A percentile compares a stretch with the other conserved stretches of the same genome.
These are phyloP conservation scores for Penicillium crystallinum DNA, from an alignment of 495 filamentous ascomycete genomes.

Conservation along the genomic window DNA sequence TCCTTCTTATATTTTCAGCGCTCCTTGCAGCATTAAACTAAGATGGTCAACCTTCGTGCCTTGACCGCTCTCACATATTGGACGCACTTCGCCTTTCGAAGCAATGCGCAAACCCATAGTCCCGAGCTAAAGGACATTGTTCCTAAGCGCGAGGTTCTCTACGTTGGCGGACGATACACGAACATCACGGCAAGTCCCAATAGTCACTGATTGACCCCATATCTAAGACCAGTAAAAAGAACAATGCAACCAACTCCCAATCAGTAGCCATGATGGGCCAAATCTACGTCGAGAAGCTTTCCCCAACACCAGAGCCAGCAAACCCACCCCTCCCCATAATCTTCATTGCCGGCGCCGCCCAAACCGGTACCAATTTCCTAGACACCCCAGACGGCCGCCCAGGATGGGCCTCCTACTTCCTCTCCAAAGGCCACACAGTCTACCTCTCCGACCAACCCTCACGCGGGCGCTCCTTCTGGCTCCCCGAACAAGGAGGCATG, in stretches of 20 bases:
- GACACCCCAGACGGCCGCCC: slow-evolving; percentile 45
- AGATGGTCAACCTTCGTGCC: neutral
- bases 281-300: slow-evolving; percentile 48
- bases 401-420: slow-evolving; percentile 50
- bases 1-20: neutral
- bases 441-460: slow-evolving; percentile 42
- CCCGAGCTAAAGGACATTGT: slow-evolving; percentile 2
- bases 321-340: slow-evolving; percentile 34
- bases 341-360: slow-evolving; percentile 42
- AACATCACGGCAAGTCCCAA: slow-evolving; percentile 10
- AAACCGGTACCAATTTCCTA: slow-evolving; percentile 45
- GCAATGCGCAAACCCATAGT: slow-evolving; percentile 1
- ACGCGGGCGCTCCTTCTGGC: slow-evolving; percentile 28
- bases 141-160: slow-evolving; percentile 5
- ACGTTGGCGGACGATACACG: slow-evolving; percentile 16
- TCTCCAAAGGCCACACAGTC: slow-evolving; percentile 42
- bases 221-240: neutral
- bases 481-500: neutral
- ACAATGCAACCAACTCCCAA: neutral
- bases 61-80: neutral
- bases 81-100: neutral
- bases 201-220: neutral
- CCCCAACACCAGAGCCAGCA: slow-evolving; percentile 14
- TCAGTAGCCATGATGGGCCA: slow-evolving; percentile 16
- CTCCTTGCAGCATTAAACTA: neutral